Percentiles rank a stretch among this genome's conserved stretches.
Evolutionary conservation across 2,329 filamentous ascomycete species (phyloP).

Genomic region (Aureobasidium lini): DNA sequence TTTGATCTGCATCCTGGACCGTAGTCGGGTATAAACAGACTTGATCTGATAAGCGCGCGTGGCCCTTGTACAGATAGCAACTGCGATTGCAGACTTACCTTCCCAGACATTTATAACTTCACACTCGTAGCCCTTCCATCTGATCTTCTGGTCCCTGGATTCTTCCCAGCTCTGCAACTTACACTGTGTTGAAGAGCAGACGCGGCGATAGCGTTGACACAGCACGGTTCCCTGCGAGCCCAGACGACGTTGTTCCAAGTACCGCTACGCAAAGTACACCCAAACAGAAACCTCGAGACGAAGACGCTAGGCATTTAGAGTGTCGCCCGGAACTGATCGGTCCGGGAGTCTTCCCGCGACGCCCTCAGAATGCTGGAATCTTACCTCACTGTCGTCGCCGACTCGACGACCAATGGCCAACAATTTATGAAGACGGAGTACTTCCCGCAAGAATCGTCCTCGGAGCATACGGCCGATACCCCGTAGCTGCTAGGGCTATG

Average conservation of each 20-base stretch:
- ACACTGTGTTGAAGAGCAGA: too few species aligned
- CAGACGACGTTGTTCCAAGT: too few species aligned
- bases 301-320: background rate
- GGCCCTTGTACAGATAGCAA: background rate
- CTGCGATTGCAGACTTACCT: too few species aligned
- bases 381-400: too few species aligned
- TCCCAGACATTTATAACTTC: too few species aligned
- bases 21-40: background rate
- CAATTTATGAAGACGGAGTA: background rate
- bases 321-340: background rate
- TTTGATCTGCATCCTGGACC: background rate
- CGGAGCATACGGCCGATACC: background rate
- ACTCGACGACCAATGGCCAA: background rate
- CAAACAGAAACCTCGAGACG: background rate
- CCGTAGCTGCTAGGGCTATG: background rate
- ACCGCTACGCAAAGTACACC: background rate
- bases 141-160: too few species aligned
- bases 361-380: too few species aligned
- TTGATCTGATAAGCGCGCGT: background rate
- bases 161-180: too few species aligned
- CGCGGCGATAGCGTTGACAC: too few species aligned
- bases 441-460: background rate
- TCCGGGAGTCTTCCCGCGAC: background rate
- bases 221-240: too few species aligned
- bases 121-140: too few species aligned